Evolutionary conservation across 1,284 basidiomycete genomes (phyloP).

Genomic region (Rhodotorula sp.): DNA sequence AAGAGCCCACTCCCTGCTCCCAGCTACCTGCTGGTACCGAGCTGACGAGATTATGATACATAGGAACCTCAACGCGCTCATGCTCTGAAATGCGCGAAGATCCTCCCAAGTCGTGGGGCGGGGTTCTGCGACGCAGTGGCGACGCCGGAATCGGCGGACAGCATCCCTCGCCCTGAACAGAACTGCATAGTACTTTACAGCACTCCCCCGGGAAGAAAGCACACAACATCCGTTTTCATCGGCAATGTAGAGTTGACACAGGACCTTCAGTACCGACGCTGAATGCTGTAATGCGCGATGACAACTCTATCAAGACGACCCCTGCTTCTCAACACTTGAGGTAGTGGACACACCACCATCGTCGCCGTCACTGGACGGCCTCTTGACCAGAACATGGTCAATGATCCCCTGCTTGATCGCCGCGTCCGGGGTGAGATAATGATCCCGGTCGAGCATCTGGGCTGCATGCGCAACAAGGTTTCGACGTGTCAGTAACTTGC

Average conservation of each 20-base stretch:
- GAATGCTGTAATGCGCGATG: too few relatives aligned
- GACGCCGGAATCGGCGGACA: too few relatives aligned
- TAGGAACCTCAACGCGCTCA: constrained; percentile 26
- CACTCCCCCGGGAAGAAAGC: too few relatives aligned
- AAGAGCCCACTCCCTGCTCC: not conserved
- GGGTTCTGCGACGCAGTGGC: too few relatives aligned
- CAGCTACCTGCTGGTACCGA: not conserved
- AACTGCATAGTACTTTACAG: too few relatives aligned
- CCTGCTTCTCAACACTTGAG: not conserved
- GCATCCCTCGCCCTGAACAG: too few relatives aligned
- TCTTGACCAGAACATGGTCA: constrained; percentile 73
- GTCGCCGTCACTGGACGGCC: constrained; percentile 27
- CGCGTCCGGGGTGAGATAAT: constrained; percentile 88
- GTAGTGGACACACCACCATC: not conserved
- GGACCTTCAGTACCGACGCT: too few relatives aligned
- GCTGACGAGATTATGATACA: not conserved
- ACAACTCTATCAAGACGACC: not conserved
- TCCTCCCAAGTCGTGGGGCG: not conserved
- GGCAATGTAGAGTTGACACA: too few relatives aligned
- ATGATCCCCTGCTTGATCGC: constrained; percentile 86
- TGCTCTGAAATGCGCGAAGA: not conserved
- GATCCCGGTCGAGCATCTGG: constrained; percentile 72
- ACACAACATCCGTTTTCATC: too few relatives aligned
- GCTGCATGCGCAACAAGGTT: constrained; percentile 2
- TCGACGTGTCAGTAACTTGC: not conserved